Percentiles rank a stretch among this genome's conserved stretches.
Conservation (phyloP, 805 yeast species). For the Candida sonorensis region DNA sequence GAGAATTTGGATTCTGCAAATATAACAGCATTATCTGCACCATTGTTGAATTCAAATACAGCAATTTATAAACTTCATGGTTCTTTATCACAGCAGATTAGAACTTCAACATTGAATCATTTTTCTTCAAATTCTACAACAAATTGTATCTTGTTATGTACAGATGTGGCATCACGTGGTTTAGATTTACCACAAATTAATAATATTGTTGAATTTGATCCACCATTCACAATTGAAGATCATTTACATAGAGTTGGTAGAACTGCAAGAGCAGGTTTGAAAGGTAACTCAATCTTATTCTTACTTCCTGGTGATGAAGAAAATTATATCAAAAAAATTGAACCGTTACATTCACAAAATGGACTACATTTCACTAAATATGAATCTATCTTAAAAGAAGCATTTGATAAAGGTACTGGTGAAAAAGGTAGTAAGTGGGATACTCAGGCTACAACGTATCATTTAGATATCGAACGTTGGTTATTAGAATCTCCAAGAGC, state of each 20-base stretch:
- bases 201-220: conserved; percentile 86
- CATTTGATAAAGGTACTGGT: conserved; percentile 16
- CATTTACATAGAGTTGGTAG: conserved; percentile 96
- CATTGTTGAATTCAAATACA: conserved; percentile 37
- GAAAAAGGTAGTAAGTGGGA: conserved; percentile 59
- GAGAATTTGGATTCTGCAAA: conserved; percentile 14
- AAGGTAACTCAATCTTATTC: conserved; percentile 73
- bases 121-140: conserved; percentile 41
- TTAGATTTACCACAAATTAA: conserved; percentile 84
- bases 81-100: conserved; percentile 73
- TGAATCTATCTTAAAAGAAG: conserved; percentile 31
- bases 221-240: conserved; percentile 90
- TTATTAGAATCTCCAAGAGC: conserved; percentile 59
- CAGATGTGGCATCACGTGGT: conserved; percentile 98
- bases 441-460: conserved; percentile 94
- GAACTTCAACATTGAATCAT: conserved; percentile 68
- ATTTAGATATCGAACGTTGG: conserved; percentile 84
- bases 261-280: conserved; percentile 94
- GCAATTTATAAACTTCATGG: conserved; percentile 79
- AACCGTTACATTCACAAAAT: conserved; percentile 45
- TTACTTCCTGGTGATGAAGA: conserved; percentile 89
- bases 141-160: conserved; percentile 68
- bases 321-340: conserved; percentile 61
- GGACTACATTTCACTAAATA: conserved; percentile 40
- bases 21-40: conserved; percentile 45